Base-by-base conservation (phyloP, 352 stramenopile species). In the Peronospora destructor region DNA sequence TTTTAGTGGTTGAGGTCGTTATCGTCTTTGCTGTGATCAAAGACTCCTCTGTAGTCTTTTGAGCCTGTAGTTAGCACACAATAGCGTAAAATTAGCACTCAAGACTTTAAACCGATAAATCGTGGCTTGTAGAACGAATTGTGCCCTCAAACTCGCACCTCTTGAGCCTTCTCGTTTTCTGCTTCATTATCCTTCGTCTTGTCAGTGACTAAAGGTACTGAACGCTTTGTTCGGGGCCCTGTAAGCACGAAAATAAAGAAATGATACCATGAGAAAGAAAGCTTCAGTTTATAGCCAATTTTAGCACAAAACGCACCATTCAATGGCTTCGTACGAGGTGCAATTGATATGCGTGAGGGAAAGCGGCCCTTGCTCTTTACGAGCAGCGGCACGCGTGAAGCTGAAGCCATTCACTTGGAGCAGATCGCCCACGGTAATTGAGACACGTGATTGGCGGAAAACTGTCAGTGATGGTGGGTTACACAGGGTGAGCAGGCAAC, bases 341-440 rank as follows among this genome's bases (percentile, higher is more conserved):
- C 73, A 56, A 87, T 88, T 33, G 80, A 73, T 36, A 85, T 49
- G 2, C 80, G 75, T 42, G 75, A 77, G 1, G 76, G 71, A 60
- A 89, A 90, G 53, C 78, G 73, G 37, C 66, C 54, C 43, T 86
- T 86, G 59, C 72, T 81, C 51, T 82, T 82, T 9, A 86, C 62
- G 32, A 92, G 59, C 46, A 92, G 68, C 56, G 81, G 81, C 39
- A 92, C 81, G 25, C 81, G 81, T 42, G 76, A 85, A 19, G 71
- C 67, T 64, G 76, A 85, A 21, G 71, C 66, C 71, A 81, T 81
- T 35, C 26, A 50, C 59, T 45, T 52, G 44, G 33, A 28, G 45
- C 32, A 32, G 28, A 32, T 36, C 10, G 6, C 0, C 0, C 32
- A 13, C 12, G 10, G 32, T 7, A 21, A 38, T 38, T 9, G 11